Conservation (phyloP, 768 basidiomycete genomes). For the Serpula lacrymans region DNA sequence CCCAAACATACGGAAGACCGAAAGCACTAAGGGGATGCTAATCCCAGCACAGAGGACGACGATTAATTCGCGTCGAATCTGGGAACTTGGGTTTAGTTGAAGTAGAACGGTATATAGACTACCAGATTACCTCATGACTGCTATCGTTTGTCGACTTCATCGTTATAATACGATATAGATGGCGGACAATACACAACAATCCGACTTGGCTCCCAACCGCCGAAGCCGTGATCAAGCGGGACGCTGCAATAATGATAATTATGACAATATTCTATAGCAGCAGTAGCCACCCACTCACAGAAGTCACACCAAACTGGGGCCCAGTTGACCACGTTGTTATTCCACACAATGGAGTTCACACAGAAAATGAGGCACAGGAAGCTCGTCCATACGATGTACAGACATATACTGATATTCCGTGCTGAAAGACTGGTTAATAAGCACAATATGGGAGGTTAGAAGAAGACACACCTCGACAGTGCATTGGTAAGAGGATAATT, state of each 20-base stretch:
- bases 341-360: slow-evolving; percentile 35
- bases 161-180: slow-evolving; percentile 39
- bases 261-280: not conserved
- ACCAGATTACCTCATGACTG: slow-evolving; percentile 18
- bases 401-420: slow-evolving; percentile 28
- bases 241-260: no score
- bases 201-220: slow-evolving; percentile 34
- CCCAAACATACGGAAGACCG: slow-evolving; percentile 27
- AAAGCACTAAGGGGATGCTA: slow-evolving; percentile 26
- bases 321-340: slow-evolving; percentile 18
- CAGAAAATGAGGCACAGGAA: slow-evolving; percentile 16
- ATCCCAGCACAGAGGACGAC: slow-evolving; percentile 22
- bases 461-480: slow-evolving; percentile 28
- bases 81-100: not conserved
- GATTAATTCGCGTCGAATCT: slow-evolving; percentile 19
- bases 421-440: no score
- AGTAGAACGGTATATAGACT: not conserved
- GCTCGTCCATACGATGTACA: slow-evolving; percentile 27
- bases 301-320: slow-evolving; percentile 52
- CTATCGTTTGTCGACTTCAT: slow-evolving; percentile 9
- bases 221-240: slow-evolving; percentile 30
- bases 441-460: no score
- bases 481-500: slow-evolving; percentile 54
- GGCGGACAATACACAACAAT: slow-evolving; percentile 42
- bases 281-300: slow-evolving; percentile 28